Percentiles rank a stretch among this genome's conserved stretches.
phyloP scores from a whole-genome alignment of 2,329 filamentous ascomycete species.

The Pleurostoma richardsiae region DNA sequence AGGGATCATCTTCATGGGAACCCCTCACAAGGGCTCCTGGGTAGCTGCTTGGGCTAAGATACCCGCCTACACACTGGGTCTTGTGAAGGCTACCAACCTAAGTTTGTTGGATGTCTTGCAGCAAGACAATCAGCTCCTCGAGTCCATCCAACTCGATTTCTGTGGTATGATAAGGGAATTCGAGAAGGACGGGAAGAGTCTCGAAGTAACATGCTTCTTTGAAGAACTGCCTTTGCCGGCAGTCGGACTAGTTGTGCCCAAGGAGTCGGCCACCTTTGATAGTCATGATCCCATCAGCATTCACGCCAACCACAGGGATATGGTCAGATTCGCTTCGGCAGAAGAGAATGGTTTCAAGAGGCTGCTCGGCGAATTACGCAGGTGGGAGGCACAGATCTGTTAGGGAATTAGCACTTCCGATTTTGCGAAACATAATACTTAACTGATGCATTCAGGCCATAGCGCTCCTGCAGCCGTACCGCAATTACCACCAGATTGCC shows the following conservation, averaged over 20 bases:
- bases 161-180: slow-evolving; percentile 18
- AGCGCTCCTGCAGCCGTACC: too few species aligned
- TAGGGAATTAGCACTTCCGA: too few species aligned
- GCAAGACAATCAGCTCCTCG: slow-evolving; percentile 20
- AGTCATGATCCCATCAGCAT: slow-evolving; percentile 23
- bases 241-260: slow-evolving; percentile 20
- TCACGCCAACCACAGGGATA: slow-evolving; percentile 16
- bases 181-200: slow-evolving; percentile 8
- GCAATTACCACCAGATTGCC: too few species aligned
- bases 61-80: slow-evolving; percentile 13
- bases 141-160: slow-evolving; percentile 20
- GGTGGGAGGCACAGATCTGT: too few species aligned
- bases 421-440: too few species aligned
- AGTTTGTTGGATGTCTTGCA: slow-evolving; percentile 15
- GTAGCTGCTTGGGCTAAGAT: slow-evolving; percentile 21
- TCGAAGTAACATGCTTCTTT: slow-evolving; percentile 21
- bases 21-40: slow-evolving; percentile 24
- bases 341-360: too few species aligned
- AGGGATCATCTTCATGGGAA: slow-evolving; percentile 28
- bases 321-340: slow-evolving; percentile 2
- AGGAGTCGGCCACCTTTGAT: slow-evolving; percentile 19
- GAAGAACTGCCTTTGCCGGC: slow-evolving; percentile 18
- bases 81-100: slow-evolving; percentile 22
- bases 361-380: too few species aligned
- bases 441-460: too few species aligned